Conservation (phyloP, 192 early-diverging fungal genomes). For the Backusella morwellensis region DNA sequence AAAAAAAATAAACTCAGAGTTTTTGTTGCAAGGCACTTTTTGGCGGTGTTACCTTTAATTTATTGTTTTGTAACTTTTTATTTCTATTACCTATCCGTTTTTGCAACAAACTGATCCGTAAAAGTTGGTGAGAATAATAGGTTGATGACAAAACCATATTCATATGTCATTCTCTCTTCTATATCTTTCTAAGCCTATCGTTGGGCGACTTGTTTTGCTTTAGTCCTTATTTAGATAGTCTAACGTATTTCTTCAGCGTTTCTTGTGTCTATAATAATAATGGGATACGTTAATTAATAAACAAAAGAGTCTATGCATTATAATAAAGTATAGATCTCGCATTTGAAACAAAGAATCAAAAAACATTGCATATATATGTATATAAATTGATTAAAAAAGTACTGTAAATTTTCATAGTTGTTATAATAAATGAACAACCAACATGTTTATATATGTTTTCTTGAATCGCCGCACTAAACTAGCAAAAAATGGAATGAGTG, state of each 20-base stretch:
- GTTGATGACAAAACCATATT: neutral
- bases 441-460: neutral
- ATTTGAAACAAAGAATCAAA: neutral
- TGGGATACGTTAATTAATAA: no score
- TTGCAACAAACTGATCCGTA: neutral
- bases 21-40: neutral
- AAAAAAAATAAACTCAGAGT: neutral
- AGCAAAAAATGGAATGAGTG: neutral
- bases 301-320: neutral
- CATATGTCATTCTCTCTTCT: neutral
- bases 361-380: neutral
- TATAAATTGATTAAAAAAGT: neutral
- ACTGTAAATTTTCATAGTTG: neutral
- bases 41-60: neutral
- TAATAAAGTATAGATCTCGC: neutral
- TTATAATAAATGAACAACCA: neutral
- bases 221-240: neutral
- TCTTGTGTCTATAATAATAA: neutral
- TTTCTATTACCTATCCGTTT: neutral
- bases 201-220: neutral
- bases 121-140: neutral
- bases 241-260: neutral
- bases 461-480: constrained; percentile 10
- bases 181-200: no score
- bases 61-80: neutral